Conservation (phyloP, 352 stramenopile genomes). For the Globisporangium paddicum region DNA sequence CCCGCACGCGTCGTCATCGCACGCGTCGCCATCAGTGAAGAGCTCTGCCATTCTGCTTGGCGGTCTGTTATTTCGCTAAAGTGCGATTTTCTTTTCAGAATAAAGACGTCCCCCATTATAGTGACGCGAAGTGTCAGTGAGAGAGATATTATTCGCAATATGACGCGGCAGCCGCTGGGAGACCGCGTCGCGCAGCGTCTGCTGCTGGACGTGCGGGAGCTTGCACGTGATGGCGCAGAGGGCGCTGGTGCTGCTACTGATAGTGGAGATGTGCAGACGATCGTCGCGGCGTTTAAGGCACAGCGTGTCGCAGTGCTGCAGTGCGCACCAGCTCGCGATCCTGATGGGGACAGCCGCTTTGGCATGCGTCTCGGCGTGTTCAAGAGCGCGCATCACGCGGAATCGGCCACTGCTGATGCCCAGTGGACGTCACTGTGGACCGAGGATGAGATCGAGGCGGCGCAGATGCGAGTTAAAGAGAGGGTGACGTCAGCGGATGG, state of each 20-base stretch:
- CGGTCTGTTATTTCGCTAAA: neutral
- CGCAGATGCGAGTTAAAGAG: slow-evolving; percentile 7
- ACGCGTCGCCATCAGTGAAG: neutral
- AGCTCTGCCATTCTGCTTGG: slow-evolving; percentile 5
- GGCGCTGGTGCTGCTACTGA: neutral
- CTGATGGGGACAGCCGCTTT: neutral
- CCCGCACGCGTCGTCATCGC: neutral
- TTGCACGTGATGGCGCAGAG: slow-evolving; percentile 13
- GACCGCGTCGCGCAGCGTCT: slow-evolving; percentile 5
- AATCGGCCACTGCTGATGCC: neutral
- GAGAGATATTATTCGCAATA: no score
- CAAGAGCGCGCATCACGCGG: neutral
- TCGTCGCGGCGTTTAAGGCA: slow-evolving; percentile 15
- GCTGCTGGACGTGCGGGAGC: slow-evolving; percentile 33
- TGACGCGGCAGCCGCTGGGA: slow-evolving; percentile 14
- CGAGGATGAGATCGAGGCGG: slow-evolving; percentile 1
- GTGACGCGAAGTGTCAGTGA: neutral
- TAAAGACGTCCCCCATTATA: no score
- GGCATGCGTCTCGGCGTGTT: neutral
- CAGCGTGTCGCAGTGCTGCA: slow-evolving; percentile 29
- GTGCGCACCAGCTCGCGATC: neutral
- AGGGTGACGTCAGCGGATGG: neutral
- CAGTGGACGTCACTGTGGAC: neutral
- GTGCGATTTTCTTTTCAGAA: neutral
- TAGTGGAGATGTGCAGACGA: slow-evolving; percentile 5